Evolutionary conservation across 169 alveolate species (phyloP).

Genomic region (Condylostoma magnum): DNA sequence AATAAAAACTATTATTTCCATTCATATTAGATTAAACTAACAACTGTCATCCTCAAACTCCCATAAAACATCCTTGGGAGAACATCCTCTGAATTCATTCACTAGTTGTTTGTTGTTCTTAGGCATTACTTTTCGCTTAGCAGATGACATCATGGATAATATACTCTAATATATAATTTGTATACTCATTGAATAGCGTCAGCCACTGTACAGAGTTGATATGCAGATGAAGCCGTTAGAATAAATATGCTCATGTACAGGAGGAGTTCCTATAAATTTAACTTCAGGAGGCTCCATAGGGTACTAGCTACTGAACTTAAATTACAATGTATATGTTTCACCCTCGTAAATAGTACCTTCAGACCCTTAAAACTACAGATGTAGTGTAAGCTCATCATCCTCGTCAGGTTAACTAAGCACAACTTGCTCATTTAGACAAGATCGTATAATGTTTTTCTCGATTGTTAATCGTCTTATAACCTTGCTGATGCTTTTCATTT

Average conservation of each 20-base stretch:
- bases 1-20: no score
- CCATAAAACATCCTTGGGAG: slow-evolving; percentile 20
- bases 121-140: slow-evolving; percentile 33
- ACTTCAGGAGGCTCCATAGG: slow-evolving; percentile 92
- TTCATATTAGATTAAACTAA: no score
- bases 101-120: neutral
- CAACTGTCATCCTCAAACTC: slow-evolving; percentile 25
- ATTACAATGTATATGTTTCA: slow-evolving; percentile 43
- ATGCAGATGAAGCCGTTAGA: slow-evolving; percentile 93
- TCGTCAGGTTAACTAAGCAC: no score
- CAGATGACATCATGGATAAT: slow-evolving; percentile 76
- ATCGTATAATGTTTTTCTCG: no score
- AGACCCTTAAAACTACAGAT: slow-evolving; percentile 77
- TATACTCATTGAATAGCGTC: slow-evolving; percentile 80
- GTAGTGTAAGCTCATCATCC: no score
- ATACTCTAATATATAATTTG: slow-evolving; percentile 66
- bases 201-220: slow-evolving; percentile 82
- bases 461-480: no score
- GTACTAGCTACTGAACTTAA: neutral
- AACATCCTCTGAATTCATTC: neutral
- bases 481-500: no score
- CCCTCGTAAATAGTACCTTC: slow-evolving; percentile 76
- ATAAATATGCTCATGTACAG: slow-evolving; percentile 94
- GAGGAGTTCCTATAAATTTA: slow-evolving; percentile 83
- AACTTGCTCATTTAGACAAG: no score